Base-by-base conservation (phyloP, 148 eudicot species). In the Euryodendron excelsum region DNA sequence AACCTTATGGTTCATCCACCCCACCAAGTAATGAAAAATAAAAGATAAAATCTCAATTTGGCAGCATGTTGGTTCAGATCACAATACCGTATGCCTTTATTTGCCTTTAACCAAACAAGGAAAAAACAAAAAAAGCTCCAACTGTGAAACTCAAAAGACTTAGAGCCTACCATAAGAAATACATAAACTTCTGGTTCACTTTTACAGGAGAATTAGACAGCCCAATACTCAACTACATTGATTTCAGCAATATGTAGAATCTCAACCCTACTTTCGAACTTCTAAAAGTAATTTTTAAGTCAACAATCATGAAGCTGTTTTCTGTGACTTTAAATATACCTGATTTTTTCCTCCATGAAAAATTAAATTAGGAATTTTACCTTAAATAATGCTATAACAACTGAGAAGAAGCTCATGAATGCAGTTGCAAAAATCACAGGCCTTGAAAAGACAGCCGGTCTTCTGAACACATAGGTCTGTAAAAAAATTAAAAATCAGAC, bases 351-450 rank as follows among this genome's bases (percentile, higher is more conserved):
- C 45, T 39, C 34, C 20, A 34, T 34, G 31, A 60, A 58, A 83
- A 68, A 15, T 41, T 64, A 31, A 41, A 25, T 69, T 69, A 27
- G 56, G 25, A 48, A n/a, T 14, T 56, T 88, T 86, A 96, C 99
- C 98, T 96, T 96, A 78, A 96, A 96, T 61, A 96, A 81, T 34
- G 99, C 99, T 77, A 96, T 96, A 62, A 96, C 98, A 74, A 96
- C 98, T 11, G 99, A 96, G 87, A 96, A 96, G 91, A 96, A 96
- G 86, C 98, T 93, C 99, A 96, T 96, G 79, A 96, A 96, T 74
- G 95, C 98, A 65, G 99, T 96, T 53, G 99, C 99, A 80, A 96
- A 96, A 33, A 96, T 87, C 85, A 96, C 66, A 33, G 99, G 89
- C 86, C 90, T 87, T 50, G 99, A 85, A 59, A 96, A 83, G 83